Conservation (phyloP, 257 asterid species). For the Solanum appendiculatum region DNA sequence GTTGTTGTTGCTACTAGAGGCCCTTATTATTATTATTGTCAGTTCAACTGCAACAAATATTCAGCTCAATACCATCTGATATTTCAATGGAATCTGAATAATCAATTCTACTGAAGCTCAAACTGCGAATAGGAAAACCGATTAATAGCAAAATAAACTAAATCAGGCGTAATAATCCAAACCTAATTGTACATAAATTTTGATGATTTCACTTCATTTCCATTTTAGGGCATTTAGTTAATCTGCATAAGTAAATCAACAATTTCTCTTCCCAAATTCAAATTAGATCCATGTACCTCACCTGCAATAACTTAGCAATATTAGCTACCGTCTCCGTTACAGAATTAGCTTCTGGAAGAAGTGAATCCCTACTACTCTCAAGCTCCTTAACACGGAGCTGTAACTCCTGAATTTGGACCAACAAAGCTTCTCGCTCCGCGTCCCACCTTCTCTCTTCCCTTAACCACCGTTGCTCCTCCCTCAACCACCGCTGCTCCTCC, state of each 20-base stretch:
- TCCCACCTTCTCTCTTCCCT: slow-evolving; percentile 81
- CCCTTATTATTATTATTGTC: not conserved
- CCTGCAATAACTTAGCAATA: slow-evolving; percentile 69
- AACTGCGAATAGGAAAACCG: not conserved
- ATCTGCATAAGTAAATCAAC: not conserved
- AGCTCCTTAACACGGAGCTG: slow-evolving; percentile 51
- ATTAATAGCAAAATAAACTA: not conserved
- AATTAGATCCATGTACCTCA: not conserved
- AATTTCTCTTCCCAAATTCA: not conserved
- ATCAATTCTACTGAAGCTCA: not conserved
- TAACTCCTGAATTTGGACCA: slow-evolving; percentile 50
- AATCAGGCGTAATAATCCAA: not conserved
- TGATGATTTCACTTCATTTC: not conserved
- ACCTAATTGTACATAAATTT: not conserved
- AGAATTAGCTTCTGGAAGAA: slow-evolving; percentile 33
- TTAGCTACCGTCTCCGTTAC: slow-evolving; percentile 43
- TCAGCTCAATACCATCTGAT: not conserved
- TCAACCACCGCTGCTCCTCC: slow-evolving; percentile 92
- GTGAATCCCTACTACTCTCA: slow-evolving; percentile 22
- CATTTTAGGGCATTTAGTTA: not conserved
- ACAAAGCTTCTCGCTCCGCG: slow-evolving; percentile 48
- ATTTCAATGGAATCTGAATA: too few relatives aligned
- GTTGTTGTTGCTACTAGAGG: not conserved
- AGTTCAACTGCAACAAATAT: not conserved
- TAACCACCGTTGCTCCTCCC: slow-evolving; percentile 92